phyloP scores from a whole-genome alignment of 345 rosid species.

The Camelina laxa region DNA sequence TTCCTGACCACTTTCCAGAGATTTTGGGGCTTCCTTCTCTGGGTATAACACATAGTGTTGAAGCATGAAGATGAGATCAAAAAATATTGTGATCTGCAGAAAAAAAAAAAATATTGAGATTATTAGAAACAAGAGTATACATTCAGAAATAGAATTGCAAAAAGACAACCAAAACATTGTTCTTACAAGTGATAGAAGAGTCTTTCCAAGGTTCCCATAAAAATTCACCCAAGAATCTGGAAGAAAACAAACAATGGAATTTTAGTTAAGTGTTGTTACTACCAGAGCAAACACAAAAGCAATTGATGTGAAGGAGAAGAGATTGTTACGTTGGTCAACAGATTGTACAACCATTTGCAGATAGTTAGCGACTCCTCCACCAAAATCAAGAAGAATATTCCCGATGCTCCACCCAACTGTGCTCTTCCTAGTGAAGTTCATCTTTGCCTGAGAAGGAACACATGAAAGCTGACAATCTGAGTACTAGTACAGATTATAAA shows the following conservation, averaged over 20 bases:
- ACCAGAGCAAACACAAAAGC: slow-evolving; percentile 14
- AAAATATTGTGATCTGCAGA: slow-evolving; percentile 72
- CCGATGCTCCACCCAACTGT: slow-evolving; percentile 94
- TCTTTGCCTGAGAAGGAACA: slow-evolving; percentile 57
- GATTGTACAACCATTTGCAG: slow-evolving; percentile 79
- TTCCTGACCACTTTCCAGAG: slow-evolving; percentile 47
- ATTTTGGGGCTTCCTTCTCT: slow-evolving; percentile 42
- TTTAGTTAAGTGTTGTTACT: neutral
- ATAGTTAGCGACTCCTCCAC: slow-evolving; percentile 73
- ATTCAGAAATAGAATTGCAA: neutral
- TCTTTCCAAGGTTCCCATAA: slow-evolving; percentile 93
- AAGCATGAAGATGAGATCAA: slow-evolving; percentile 82
- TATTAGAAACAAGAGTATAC: slow-evolving; percentile 16
- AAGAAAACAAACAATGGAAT: neutral
- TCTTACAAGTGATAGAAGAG: slow-evolving; percentile 77
- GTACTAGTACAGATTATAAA: neutral
- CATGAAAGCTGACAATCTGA: slow-evolving; percentile 1
- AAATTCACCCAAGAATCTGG: slow-evolving; percentile 97
- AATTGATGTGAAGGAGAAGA: slow-evolving; percentile 18
- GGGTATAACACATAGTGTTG: slow-evolving; percentile 86
- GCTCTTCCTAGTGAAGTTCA: slow-evolving; percentile 87
- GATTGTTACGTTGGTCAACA: slow-evolving; percentile 73
- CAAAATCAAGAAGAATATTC: slow-evolving; percentile 82
- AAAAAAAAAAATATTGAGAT: slow-evolving; percentile 13
- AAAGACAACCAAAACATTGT: neutral